A percentile compares a stretch with the other conserved stretches of the same genome.
phyloP scores from a whole-genome alignment of 768 basidiomycete genomes.

The Galerina marginata region DNA sequence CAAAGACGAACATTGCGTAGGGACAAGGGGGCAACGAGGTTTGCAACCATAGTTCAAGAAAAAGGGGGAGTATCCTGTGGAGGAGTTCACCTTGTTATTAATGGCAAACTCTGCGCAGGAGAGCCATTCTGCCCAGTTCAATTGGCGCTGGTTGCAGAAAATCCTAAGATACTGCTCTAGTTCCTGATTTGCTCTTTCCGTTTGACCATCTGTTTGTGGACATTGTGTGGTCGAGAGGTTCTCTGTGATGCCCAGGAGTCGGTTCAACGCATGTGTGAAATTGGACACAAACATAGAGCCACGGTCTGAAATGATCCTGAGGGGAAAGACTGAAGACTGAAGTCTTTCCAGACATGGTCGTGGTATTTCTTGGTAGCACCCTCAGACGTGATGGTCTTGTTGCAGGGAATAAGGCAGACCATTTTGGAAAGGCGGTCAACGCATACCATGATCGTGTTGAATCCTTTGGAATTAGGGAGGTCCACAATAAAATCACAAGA shows the following conservation, averaged over 20 bases:
- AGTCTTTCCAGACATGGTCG: conserved; percentile 21
- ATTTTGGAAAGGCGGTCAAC: conserved; percentile 17
- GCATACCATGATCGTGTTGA: conserved; percentile 39
- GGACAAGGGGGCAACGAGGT: not conserved
- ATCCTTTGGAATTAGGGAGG: conserved; percentile 36
- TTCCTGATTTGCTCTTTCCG: conserved; percentile 34
- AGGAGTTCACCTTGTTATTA: conserved; percentile 29
- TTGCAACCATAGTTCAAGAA: conserved; percentile 31
- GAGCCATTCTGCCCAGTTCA: conserved; percentile 36
- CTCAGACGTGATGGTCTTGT: not conserved
- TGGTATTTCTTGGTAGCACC: not conserved
- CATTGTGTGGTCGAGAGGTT: conserved; percentile 47
- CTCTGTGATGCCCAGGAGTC: conserved; percentile 34
- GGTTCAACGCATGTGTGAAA: conserved; percentile 35
- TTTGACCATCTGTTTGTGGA: conserved; percentile 37
- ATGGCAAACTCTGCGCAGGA: conserved; percentile 37
- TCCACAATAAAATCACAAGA: conserved; percentile 41
- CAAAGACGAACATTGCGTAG: not conserved
- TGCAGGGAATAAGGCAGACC: not conserved
- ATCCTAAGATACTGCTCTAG: conserved; percentile 33
- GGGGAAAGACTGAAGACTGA: conserved; percentile 33
- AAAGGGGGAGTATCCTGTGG: conserved; percentile 35
- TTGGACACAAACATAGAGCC: conserved; percentile 34
- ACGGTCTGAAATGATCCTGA: conserved; percentile 30
- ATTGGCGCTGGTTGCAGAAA: conserved; percentile 31